A percentile compares a stretch with the other conserved stretches of the same genome.
Conservation (phyloP, 176 grass and related monocot species). For the Thinopyrum elongatum region DNA sequence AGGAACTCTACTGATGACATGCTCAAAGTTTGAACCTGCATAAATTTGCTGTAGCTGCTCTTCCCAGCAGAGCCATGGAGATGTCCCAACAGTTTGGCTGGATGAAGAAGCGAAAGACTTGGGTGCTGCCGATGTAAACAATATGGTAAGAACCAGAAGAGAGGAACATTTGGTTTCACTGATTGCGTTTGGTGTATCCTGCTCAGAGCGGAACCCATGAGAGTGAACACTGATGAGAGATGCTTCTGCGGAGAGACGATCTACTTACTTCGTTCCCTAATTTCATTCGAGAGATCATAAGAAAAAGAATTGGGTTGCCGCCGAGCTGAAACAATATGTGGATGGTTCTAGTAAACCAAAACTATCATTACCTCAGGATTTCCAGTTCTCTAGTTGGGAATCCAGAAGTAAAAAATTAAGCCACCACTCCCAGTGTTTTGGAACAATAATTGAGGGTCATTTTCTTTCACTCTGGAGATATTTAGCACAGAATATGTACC, state of each 20-base stretch:
- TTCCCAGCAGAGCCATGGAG: neutral
- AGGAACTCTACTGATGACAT: constrained; percentile 9
- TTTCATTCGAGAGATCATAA: constrained; percentile 4
- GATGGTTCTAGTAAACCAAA: too few species aligned
- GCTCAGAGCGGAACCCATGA: constrained; percentile 6
- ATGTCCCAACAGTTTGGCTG: constrained; percentile 10
- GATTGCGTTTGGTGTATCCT: constrained; percentile 13
- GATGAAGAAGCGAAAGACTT: neutral
- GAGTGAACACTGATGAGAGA: neutral
- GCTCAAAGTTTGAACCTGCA: constrained; percentile 4
- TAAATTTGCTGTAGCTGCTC: neutral
- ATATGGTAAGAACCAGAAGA: neutral
- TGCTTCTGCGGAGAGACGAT: neutral
- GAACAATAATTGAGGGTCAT: neutral
- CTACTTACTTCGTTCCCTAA: too few species aligned
- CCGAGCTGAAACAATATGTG: too few species aligned
- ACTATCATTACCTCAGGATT: neutral
- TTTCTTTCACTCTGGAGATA: neutral
- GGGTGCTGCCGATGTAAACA: neutral
- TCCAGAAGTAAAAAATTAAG: neutral
- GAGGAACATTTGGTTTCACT: neutral
- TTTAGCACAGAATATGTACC: neutral
- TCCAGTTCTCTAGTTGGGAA: neutral
- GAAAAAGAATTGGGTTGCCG: too few species aligned
- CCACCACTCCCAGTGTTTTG: neutral